These are phyloP conservation scores for Cercospora sp. DNA, from an alignment of 2,329 filamentous ascomycete species.

Conservation along the genomic window DNA sequence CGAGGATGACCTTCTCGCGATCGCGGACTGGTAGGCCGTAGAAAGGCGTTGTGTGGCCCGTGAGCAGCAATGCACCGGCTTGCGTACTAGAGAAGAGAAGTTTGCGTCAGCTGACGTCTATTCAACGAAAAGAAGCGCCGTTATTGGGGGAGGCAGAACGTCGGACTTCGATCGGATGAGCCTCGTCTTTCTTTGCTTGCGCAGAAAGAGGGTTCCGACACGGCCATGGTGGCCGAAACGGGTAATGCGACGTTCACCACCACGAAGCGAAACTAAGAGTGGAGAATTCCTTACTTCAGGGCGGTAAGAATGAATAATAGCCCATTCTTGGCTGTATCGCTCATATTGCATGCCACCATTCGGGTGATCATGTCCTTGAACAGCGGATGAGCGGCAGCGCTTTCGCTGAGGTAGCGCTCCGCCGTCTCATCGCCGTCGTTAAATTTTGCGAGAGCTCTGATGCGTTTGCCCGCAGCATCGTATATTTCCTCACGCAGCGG, in stretches of 20 bases:
- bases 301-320: slow-evolving; percentile 55
- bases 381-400: slow-evolving; percentile 48
- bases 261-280: not conserved
- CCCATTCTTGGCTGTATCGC: slow-evolving; percentile 50
- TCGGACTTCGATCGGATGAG: slow-evolving; percentile 22
- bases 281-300: slow-evolving; percentile 50
- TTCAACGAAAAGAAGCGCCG: not conserved
- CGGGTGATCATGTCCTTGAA: slow-evolving; percentile 57
- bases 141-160: slow-evolving; percentile 21
- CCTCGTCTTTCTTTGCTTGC: slow-evolving; percentile 2
- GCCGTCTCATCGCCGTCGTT: slow-evolving; percentile 45
- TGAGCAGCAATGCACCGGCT: slow-evolving; percentile 64
- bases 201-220: not conserved
- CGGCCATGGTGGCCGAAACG: not conserved
- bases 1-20: slow-evolving; percentile 62
- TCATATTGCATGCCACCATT: slow-evolving; percentile 52
- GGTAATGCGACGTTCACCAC: not conserved
- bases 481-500: slow-evolving; percentile 31
- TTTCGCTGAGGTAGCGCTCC: slow-evolving; percentile 36
- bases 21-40: slow-evolving; percentile 61
- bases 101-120: slow-evolving; percentile 21
- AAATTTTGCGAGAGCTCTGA: slow-evolving; percentile 46
- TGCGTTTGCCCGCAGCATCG: slow-evolving; percentile 57
- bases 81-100: slow-evolving; percentile 53
- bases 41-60: slow-evolving; percentile 65